Percentiles rank a stretch among this genome's conserved stretches.
Evolutionary conservation across 75 land plant genomes (phyloP).

Genomic region (Azolla pinnata): DNA sequence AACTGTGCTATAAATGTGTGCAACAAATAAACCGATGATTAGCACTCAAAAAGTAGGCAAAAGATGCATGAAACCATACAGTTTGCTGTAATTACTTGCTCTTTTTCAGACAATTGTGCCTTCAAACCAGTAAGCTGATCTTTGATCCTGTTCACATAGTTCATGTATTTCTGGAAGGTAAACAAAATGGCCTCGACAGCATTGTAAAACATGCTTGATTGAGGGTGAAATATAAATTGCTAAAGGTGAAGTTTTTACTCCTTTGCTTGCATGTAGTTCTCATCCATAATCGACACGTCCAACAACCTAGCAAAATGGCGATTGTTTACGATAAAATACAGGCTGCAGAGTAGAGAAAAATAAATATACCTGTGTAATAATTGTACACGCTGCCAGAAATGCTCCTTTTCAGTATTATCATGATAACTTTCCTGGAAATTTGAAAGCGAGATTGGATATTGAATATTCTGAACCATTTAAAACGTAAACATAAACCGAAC

Average conservation of each 20-base stretch:
- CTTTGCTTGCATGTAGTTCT: constrained; percentile 8
- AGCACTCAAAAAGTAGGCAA: neutral
- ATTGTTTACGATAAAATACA: too few relatives aligned
- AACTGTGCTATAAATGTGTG: constrained; percentile 7
- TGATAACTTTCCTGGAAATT: too few relatives aligned
- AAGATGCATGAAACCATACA: neutral
- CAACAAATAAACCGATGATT: neutral
- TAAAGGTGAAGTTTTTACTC: neutral
- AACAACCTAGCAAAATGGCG: too few relatives aligned
- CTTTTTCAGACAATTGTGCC: constrained; percentile 10
- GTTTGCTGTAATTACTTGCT: constrained; percentile 10
- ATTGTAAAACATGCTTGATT: too few relatives aligned
- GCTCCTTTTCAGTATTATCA: too few relatives aligned
- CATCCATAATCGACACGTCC: neutral
- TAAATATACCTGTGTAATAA: too few relatives aligned
- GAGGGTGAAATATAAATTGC: neutral
- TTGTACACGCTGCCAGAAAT: too few relatives aligned
- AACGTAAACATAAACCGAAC: too few relatives aligned
- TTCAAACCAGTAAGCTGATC: constrained; percentile 15
- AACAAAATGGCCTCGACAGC: neutral
- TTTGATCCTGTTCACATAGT: constrained; percentile 7
- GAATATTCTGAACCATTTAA: too few relatives aligned
- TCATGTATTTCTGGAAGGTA: constrained; percentile 2
- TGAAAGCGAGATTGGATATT: too few relatives aligned
- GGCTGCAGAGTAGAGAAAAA: too few relatives aligned